Evolutionary conservation across 169 alveolate species (phyloP).

Genomic region (Cyclospora cayetanensis): DNA sequence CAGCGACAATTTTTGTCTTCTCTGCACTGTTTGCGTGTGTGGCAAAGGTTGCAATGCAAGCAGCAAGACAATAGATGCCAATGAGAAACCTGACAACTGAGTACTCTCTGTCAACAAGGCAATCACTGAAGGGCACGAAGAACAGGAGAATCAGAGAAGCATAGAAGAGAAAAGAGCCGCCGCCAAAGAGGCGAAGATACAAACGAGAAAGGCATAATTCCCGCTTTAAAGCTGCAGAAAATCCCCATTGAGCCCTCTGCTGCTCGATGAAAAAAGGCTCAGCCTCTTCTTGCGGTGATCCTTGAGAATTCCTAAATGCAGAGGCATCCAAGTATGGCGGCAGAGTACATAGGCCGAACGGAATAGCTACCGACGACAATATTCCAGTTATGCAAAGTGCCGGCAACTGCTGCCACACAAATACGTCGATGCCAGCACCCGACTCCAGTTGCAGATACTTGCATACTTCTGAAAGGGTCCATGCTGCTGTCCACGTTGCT

Average conservation of each 20-base stretch:
- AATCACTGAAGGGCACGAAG: slow-evolving; percentile 45
- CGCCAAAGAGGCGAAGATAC: slow-evolving; percentile 2
- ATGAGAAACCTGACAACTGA: slow-evolving; percentile 40
- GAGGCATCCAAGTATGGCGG: neutral
- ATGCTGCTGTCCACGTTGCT: slow-evolving; percentile 9
- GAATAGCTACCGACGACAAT: slow-evolving; percentile 37
- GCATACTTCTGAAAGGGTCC: neutral
- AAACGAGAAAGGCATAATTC: neutral
- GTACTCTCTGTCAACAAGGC: slow-evolving; percentile 49
- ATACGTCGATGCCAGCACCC: neutral
- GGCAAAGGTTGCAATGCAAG: slow-evolving; percentile 5
- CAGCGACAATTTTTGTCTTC: slow-evolving; percentile 10
- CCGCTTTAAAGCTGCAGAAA: neutral
- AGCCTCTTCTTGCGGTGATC: neutral
- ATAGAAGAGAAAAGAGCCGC: slow-evolving; percentile 24
- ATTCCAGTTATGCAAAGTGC: slow-evolving; percentile 38
- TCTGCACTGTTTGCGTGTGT: neutral
- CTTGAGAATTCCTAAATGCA: neutral
- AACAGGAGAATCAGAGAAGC: slow-evolving; percentile 8
- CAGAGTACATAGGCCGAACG: slow-evolving; percentile 14
- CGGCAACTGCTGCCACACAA: slow-evolving; percentile 58
- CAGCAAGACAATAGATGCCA: neutral
- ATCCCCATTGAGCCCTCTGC: neutral
- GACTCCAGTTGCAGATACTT: neutral
- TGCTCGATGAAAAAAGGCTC: neutral